Evolutionary conservation across 2,329 filamentous ascomycete genomes (phyloP).

Genomic region (Talaromyces rugulosus): DNA sequence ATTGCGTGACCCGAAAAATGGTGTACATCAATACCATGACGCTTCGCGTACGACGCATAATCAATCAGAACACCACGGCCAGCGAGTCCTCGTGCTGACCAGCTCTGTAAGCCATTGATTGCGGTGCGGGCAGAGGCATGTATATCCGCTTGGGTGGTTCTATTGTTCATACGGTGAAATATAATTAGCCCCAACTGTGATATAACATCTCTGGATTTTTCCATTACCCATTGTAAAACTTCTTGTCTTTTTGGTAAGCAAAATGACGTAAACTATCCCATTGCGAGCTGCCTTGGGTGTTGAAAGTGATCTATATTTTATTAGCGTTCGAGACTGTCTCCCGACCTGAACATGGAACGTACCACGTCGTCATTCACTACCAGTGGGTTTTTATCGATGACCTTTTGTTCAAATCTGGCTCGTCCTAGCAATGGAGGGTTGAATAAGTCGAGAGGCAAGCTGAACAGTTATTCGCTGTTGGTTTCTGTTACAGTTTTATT

Average conservation of each 20-base stretch:
- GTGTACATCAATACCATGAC: constrained; percentile 36
- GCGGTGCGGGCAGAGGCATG: neutral
- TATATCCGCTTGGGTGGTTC: neutral
- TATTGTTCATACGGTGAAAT: neutral
- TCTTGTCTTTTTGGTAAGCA: constrained; percentile 1
- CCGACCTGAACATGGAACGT: neutral
- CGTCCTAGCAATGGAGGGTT: neutral
- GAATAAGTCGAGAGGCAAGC: neutral
- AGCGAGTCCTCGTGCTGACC: constrained; percentile 15
- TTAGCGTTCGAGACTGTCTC: neutral
- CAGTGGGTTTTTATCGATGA: neutral
- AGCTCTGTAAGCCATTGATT: constrained; percentile 5
- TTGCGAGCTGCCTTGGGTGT: constrained; percentile 50
- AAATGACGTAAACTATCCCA: constrained; percentile 44
- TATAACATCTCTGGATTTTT: neutral
- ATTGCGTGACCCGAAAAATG: constrained; percentile 40
- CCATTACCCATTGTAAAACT: constrained; percentile 1
- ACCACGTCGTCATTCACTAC: constrained; percentile 12
- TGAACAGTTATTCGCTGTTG: neutral
- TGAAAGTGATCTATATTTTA: constrained; percentile 25
- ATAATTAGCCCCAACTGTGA: neutral
- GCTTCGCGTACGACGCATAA: constrained; percentile 44
- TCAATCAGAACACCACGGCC: constrained; percentile 52
- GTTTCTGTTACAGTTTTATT: neutral
- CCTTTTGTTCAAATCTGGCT: neutral